Conservation (phyloP, 441 rosid species). For the Erodium trifolium region DNA sequence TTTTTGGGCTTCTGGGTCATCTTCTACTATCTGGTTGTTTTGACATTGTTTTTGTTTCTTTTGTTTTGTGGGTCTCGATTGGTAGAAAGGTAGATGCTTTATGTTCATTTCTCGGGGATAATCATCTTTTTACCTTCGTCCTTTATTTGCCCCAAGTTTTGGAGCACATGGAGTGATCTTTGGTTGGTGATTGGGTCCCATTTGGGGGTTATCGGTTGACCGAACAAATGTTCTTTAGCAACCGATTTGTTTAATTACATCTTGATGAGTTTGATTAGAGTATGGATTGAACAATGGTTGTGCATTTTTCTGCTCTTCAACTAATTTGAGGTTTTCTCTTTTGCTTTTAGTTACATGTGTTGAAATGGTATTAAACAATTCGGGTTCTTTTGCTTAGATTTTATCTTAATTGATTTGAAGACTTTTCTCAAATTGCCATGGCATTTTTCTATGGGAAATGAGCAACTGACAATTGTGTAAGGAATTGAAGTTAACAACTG, state of each 20-base stretch:
- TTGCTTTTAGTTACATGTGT: not conserved
- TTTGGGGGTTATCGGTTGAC: conserved; percentile 7
- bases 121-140: not conserved
- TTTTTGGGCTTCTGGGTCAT: conserved; percentile 6
- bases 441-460: not conserved
- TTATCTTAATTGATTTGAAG: not conserved
- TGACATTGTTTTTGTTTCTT: conserved; percentile 7
- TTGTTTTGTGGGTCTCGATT: not conserved
- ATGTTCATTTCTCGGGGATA: not conserved
- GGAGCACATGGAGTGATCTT: conserved; percentile 3
- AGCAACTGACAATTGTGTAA: not conserved
- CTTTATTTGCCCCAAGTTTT: not conserved
- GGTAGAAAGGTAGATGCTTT: not conserved
- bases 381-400: not conserved
- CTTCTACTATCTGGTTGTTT: conserved; percentile 8
- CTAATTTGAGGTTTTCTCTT: not conserved
- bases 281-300: not conserved
- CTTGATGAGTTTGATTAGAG: not conserved
- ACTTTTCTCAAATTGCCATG: not conserved
- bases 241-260: not conserved
- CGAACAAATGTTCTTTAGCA: not conserved
- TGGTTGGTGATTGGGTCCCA: conserved; percentile 2
- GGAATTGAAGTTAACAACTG: not conserved
- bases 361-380: conserved; percentile 1
- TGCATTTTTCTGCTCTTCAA: not conserved